A percentile compares a stretch with the other conserved stretches of the same genome.
Evolutionary conservation across 306 rosid genomes (phyloP).

Genomic region (Pterocarpus macrocarpus): DNA sequence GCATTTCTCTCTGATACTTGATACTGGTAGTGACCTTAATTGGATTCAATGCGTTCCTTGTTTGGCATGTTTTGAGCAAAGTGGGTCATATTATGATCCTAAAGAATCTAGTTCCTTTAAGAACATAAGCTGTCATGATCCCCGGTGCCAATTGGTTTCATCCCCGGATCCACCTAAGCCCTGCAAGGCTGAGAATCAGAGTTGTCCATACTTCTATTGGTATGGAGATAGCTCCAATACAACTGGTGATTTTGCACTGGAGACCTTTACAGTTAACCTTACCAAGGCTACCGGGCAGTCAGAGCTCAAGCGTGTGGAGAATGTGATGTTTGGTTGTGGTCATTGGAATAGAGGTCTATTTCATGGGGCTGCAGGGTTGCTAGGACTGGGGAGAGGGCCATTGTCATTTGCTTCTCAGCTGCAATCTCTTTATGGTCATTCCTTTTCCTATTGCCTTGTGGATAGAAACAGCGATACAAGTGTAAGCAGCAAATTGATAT

Average conservation of each 20-base stretch:
- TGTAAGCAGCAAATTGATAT: slow-evolving; percentile 87
- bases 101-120: slow-evolving; percentile 73
- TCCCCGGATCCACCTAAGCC: slow-evolving; percentile 89
- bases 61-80: slow-evolving; percentile 88
- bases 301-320: slow-evolving; percentile 65
- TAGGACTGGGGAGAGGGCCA: slow-evolving; percentile 93
- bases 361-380: slow-evolving; percentile 93
- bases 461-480: slow-evolving; percentile 80
- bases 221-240: slow-evolving; percentile 97
- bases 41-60: slow-evolving; percentile 99
- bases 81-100: slow-evolving; percentile 84
- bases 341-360: slow-evolving; percentile 99
- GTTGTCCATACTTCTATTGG: slow-evolving; percentile 95
- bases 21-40: slow-evolving; percentile 97
- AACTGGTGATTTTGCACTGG: slow-evolving; percentile 87
- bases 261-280: slow-evolving; percentile 88
- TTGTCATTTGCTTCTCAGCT: slow-evolving; percentile 95
- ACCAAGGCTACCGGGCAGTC: slow-evolving; percentile 61
- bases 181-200: slow-evolving; percentile 75
- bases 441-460: slow-evolving; percentile 94
- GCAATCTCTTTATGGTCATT: slow-evolving; percentile 91
- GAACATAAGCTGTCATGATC: slow-evolving; percentile 79
- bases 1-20: slow-evolving; percentile 88
- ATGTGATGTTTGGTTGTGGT: slow-evolving; percentile 97
- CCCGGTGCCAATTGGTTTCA: slow-evolving; percentile 73